Conservation (phyloP, 73 alveolate species). For the Diophrys appendiculata region DNA sequence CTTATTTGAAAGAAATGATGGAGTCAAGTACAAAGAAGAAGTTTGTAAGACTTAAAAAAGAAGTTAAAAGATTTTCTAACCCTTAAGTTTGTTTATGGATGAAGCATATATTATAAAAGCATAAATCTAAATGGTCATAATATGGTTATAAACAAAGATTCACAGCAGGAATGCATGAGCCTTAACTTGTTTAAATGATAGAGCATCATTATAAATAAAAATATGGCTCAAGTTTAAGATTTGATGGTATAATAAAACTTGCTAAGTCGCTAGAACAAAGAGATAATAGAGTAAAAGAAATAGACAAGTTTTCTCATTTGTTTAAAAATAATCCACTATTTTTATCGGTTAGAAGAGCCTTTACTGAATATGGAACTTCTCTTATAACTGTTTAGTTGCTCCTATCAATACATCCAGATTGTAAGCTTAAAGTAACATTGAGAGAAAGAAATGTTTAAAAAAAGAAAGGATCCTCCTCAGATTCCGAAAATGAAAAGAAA, state of each 20-base stretch:
- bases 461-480: background rate
- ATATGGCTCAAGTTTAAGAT: background rate
- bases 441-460: background rate
- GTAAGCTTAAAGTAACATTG: background rate
- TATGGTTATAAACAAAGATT: background rate
- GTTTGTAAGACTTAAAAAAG: background rate
- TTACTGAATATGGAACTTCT: too few species aligned
- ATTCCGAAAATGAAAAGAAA: background rate
- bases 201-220: background rate
- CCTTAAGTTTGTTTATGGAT: background rate
- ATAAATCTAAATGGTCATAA: background rate
- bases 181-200: too few species aligned
- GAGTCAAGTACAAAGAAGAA: background rate
- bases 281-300: background rate
- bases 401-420: background rate
- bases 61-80: background rate
- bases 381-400: background rate
- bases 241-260: background rate
- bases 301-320: background rate
- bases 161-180: background rate
- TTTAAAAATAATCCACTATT: background rate
- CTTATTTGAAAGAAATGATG: background rate
- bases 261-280: background rate
- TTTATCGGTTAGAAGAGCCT: background rate
- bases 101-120: too few species aligned